These are phyloP conservation scores for Trametes gibbosa DNA, from an alignment of 768 basidiomycete species.

Conservation along the genomic window DNA sequence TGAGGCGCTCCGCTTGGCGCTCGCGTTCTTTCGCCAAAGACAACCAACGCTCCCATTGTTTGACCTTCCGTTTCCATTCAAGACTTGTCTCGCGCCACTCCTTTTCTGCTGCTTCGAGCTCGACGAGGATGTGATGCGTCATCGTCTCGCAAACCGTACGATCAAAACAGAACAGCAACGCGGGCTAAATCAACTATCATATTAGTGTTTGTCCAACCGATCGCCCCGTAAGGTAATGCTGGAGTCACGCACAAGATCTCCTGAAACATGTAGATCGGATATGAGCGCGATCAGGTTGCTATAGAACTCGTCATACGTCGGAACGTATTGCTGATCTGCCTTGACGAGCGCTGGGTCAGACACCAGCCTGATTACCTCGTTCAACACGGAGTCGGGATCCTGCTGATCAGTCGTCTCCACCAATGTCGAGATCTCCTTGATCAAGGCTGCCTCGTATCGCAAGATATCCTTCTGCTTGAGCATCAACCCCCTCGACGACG, in stretches of 20 bases:
- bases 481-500: conserved; percentile 26
- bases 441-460: conserved; percentile 54
- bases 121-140: conserved; percentile 36
- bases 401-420: conserved; percentile 37
- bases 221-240: neutral
- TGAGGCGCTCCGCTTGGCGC: conserved; percentile 38
- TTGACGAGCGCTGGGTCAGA: conserved; percentile 36
- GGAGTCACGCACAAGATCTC: conserved; percentile 48
- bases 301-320: conserved; percentile 32
- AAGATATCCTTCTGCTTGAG: conserved; percentile 62
- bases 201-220: neutral
- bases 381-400: conserved; percentile 33
- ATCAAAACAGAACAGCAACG: conserved; percentile 67
- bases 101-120: conserved; percentile 43
- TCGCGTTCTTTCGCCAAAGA: conserved; percentile 46
- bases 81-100: conserved; percentile 46
- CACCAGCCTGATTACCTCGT: conserved; percentile 39
- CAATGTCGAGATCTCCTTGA: conserved; percentile 39
- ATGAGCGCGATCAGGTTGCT: conserved; percentile 50
- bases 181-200: conserved; percentile 46
- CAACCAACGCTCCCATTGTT: conserved; percentile 51
- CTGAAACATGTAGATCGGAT: conserved; percentile 52
- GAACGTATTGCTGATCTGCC: conserved; percentile 32
- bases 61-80: conserved; percentile 50
- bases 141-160: conserved; percentile 57